These are phyloP conservation scores for Lactuca saligna DNA, from an alignment of 129 eudicot species.

Conservation along the genomic window DNA sequence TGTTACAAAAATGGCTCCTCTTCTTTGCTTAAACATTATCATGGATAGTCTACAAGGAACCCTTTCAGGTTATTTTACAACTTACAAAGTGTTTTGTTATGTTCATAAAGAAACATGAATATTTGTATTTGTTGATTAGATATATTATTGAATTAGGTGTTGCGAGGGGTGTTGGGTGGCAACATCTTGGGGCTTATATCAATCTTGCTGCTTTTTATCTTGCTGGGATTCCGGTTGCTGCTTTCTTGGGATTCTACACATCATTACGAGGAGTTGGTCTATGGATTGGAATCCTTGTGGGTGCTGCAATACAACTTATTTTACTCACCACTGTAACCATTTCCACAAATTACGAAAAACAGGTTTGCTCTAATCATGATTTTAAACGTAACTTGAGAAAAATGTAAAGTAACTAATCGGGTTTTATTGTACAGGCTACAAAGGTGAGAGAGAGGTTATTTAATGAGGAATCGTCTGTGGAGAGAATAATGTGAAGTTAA, in stretches of 20 bases:
- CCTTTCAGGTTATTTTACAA: slow-evolving; percentile 49
- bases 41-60: slow-evolving; percentile 63
- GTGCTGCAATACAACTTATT: slow-evolving; percentile 50
- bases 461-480: slow-evolving; percentile 16
- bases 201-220: slow-evolving; percentile 73
- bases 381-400: background rate
- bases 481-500: slow-evolving; percentile 9
- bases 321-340: slow-evolving; percentile 43
- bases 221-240: slow-evolving; percentile 66
- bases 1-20: slow-evolving; percentile 67
- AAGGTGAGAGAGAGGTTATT: slow-evolving; percentile 60
- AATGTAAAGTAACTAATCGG: background rate
- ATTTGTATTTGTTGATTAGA: background rate
- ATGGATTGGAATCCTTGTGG: slow-evolving; percentile 69
- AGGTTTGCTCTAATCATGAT: slow-evolving; percentile 30
- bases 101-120: background rate
- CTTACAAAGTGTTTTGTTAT: background rate
- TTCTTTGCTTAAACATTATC: slow-evolving; percentile 50
- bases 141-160: slow-evolving; percentile 49
- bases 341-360: slow-evolving; percentile 66
- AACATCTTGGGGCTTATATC: slow-evolving; percentile 70
- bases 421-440: slow-evolving; percentile 40
- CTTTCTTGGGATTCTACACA: slow-evolving; percentile 49
- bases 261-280: slow-evolving; percentile 62
- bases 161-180: slow-evolving; percentile 93